Base-by-base conservation (phyloP, 371 early-diverging fungal species). In the Mucor indicus region DNA sequence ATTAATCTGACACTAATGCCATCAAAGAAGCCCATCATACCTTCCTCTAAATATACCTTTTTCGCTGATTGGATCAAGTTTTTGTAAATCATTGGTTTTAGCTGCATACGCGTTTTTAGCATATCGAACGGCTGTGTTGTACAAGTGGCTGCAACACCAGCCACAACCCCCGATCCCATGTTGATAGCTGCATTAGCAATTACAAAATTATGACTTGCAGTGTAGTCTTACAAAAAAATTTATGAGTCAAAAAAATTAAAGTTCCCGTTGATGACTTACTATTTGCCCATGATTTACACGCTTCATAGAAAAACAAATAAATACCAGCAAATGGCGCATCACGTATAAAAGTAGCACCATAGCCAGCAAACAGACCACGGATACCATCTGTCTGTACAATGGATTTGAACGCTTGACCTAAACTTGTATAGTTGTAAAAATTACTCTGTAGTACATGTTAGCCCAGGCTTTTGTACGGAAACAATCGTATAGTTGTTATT, bases 281-380 rank as follows among this genome's bases (percentile, higher is more conserved):
- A 38, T 79, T 67, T 10, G 77, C 56, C 23, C 53, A 44, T 30
- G 58, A 21, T 41, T 92, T 91, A 42, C 67, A 69, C 4, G 81
- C 69, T 64, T 96, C 96, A 61, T 98, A 98, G 45, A 93, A 80
- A 13, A 89, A 76, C 13, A 96, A 76, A 60, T 96, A 96, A n/a
- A 95, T 79, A 11, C 97, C 98, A 15, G 98, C 94, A 65, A 90
- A 85, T 16, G 98, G 98, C 2, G 95, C 95, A 64, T 98, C 98
- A 19, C 97, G 76, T 39, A 95, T 75, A 23, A 86, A 89, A 4
- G 98, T 98, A 3, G 93, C 91, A 31, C 92, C 89, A 35, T 80
- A 91, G n/a, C 98, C 97, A 45, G 83, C 77, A 77, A 94, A 97
- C n/a, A 33, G 72, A 79, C 80, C 84, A 53, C 75, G 56, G 15